Evolutionary conservation across 192 early-diverging fungal species (phyloP), one percentile per base, ranked within the genome.

Genomic region (Umbelopsis ramanniana): DNA sequence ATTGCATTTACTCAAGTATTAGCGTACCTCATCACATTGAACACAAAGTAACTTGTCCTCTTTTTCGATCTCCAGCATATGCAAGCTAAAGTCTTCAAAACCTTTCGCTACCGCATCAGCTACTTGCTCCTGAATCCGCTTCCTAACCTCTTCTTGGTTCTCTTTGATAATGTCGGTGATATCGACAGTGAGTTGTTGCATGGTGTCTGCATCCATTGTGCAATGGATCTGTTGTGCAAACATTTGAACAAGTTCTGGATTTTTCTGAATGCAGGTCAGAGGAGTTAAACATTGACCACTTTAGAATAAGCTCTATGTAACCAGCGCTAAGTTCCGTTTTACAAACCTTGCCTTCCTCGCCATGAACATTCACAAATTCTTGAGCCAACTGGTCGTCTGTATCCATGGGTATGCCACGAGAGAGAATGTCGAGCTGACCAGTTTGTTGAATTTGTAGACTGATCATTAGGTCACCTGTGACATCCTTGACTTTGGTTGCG

Each of bases 381-480:
- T 84, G 70, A 4, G 86, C 86, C 43, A 72, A 82, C 23, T 76
- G 48, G 46, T 87, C 86, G 57, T 85, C 73, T 3, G 72, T 23
- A 75, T 85, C 84, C 1, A 53, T 29, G 3, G 78, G 81, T 11
- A 84, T 55, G 0, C 67, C 35, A 45, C 79, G 66, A 14, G 74
- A 50, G 6, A 87, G 72, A 21, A 85, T 80, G 11, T 77, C 75
- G 12, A 87, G 54, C 40, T 85, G 80, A 2, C 76, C 78, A 3
- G 86, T 84, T 46, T 86, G 84, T 55, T 85, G 84, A 40, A 87
- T 86, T 63, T 87, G 86, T 40, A 87, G 43, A 45, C 81, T 82
- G 9, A 87, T 55, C 83, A 87, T 84, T 66, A 87, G 73, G 48
- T 87, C 86, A 21, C 75, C 70, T n/a, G 83, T 76, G 76, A 76